Base-by-base conservation (phyloP, 371 early-diverging fungal genomes). In the Mortierella sp. region DNA sequence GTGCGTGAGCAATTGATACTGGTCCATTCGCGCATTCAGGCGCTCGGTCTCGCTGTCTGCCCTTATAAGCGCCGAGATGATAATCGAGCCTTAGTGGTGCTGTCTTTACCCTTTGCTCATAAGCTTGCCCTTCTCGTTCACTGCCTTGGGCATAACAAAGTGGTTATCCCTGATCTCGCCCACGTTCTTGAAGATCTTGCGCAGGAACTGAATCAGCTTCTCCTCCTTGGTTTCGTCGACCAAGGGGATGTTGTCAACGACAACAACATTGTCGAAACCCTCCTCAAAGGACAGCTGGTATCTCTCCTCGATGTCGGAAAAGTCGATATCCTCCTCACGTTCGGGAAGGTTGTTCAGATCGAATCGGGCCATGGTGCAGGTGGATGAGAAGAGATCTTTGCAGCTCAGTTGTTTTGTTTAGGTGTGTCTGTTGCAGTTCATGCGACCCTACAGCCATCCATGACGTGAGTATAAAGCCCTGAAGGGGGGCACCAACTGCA, bases 161-260 rank as follows among this genome's bases (percentile, higher is more conserved):
- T 94, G 95, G 64, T 89, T 83, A 30, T 91, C 90, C 71, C 92
- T 90, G 82, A 97, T 89, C 64, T 84, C 83, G 71, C 95, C 93
- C 54, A 89, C 89, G 71, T 81, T 82, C 76, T 89, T 91, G 83
- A 96, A 95, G 62, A 92, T 86, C 80, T 94, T 95, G 57, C 82
- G 86, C 68, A 97, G 80, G 50, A 93, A 90, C 58, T 73, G 82
- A 41, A 93, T 58, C 49, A 98, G 84, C 81, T 94, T 95, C 55
- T 90, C 94, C 79, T 89, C 86, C 87, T 97, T 97, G 66, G 81
- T 73, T 63, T 90, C 91, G 57, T 96, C 96, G 62, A 97, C 95
- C 28, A 91, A 73, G 34, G 99, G 99, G 30, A 92, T 89, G 58
- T 94, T 91, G 82, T 97, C 97, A 28, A 98, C 91, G 26, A 98